Evolutionary conservation across 306 rosid genomes (phyloP).

Genomic region (Prinsepia uniflora): DNA sequence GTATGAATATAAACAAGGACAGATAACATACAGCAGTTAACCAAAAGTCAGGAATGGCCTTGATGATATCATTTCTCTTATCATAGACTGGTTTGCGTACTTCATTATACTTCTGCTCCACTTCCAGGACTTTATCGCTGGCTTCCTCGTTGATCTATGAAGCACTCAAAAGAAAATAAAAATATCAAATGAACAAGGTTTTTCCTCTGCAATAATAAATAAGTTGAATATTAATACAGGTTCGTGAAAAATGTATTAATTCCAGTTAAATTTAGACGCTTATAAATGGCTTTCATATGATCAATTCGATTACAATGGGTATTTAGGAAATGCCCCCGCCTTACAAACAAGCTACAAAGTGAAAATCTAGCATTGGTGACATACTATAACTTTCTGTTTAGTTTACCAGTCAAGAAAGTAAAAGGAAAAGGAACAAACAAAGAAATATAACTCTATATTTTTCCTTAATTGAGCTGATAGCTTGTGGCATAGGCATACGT

Average conservation of each 20-base stretch:
- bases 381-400: neutral
- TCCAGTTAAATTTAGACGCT: neutral
- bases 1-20: neutral
- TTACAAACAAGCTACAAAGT: neutral
- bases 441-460: neutral
- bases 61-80: slow-evolving; percentile 68
- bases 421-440: neutral
- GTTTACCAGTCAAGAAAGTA: neutral
- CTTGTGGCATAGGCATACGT: neutral
- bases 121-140: slow-evolving; percentile 78
- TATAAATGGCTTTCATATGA: neutral
- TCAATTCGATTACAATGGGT: neutral
- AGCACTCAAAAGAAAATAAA: slow-evolving; percentile 2
- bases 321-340: neutral
- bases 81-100: slow-evolving; percentile 73
- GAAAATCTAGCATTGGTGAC: neutral
- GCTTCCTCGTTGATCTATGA: slow-evolving; percentile 89
- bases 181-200: slow-evolving; percentile 4
- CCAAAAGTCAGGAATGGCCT: slow-evolving; percentile 93
- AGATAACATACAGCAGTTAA: slow-evolving; percentile 68
- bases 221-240: neutral
- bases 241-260: neutral
- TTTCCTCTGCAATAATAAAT: neutral
- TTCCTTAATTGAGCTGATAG: neutral
- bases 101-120: slow-evolving; percentile 89